Evolutionary conservation across 768 basidiomycete species (phyloP).

Genomic region (Leccinum variicolor): DNA sequence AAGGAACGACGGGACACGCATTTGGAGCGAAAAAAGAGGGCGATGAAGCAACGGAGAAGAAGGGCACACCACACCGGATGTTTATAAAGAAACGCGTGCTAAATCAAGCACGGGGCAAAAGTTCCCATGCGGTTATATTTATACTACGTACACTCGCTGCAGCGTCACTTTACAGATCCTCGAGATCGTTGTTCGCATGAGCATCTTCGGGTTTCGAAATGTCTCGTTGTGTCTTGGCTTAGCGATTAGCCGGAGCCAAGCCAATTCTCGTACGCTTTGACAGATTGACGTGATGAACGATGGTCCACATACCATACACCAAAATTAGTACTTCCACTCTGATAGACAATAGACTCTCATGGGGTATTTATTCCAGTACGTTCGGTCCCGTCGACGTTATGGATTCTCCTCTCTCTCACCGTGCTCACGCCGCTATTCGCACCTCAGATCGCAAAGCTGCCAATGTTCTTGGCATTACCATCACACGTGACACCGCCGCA

Average conservation of each 20-base stretch:
- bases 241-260: background rate
- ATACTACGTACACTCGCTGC: no score
- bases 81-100: background rate
- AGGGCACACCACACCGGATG: background rate
- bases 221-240: background rate
- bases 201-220: background rate
- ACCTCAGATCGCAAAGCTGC: background rate
- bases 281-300: no score
- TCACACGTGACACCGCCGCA: background rate
- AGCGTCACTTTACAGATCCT: background rate
- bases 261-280: background rate
- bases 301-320: no score
- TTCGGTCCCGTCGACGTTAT: background rate
- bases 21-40: background rate
- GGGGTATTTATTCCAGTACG: background rate
- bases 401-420: background rate
- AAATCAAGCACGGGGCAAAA: background rate
- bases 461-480: background rate
- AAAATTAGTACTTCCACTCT: background rate
- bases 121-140: background rate
- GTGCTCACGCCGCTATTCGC: background rate
- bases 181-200: background rate
- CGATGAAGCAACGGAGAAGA: background rate
- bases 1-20: constrained; percentile 22
- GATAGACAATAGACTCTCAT: background rate